Conservation (phyloP, 1,284 basidiomycete genomes). For the Psilocybe mexicana region DNA sequence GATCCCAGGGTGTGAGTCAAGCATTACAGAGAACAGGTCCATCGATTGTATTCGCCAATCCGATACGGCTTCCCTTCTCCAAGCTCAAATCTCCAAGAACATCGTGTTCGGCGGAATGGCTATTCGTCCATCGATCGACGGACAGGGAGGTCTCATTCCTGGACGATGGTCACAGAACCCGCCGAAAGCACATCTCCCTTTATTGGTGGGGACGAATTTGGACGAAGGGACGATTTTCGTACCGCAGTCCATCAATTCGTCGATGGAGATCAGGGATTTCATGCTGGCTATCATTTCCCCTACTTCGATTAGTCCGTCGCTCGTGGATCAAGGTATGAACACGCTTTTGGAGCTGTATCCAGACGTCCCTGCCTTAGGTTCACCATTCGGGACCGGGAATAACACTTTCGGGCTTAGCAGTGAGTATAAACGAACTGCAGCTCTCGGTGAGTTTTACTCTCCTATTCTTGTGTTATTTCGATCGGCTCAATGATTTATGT, state of each 20-base stretch:
- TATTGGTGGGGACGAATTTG: slow-evolving; percentile 45
- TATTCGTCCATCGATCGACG: slow-evolving; percentile 20
- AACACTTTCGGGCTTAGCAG: slow-evolving; percentile 44
- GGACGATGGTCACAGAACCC: slow-evolving; percentile 37
- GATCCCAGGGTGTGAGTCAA: slow-evolving; percentile 34
- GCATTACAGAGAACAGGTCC: slow-evolving; percentile 29
- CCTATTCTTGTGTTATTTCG: not conserved
- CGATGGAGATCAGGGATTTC: slow-evolving; percentile 23
- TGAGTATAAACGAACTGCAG: slow-evolving; percentile 42
- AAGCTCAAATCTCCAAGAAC: not conserved
- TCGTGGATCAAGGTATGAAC: slow-evolving; percentile 18
- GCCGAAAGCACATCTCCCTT: slow-evolving; percentile 37
- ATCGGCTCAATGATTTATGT: not conserved
- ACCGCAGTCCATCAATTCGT: slow-evolving; percentile 28
- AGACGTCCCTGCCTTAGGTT: slow-evolving; percentile 43
- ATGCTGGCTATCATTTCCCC: slow-evolving; percentile 29
- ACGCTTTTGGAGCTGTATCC: slow-evolving; percentile 44
- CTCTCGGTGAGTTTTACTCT: slow-evolving; percentile 30
- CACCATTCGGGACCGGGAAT: slow-evolving; percentile 48
- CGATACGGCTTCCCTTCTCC: slow-evolving; percentile 35
- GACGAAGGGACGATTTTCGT: slow-evolving; percentile 38
- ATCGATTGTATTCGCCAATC: slow-evolving; percentile 40
- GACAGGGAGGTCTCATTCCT: slow-evolving; percentile 12
- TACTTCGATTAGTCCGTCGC: not conserved
- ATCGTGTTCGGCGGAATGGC: slow-evolving; percentile 33